Conservation (phyloP, 2,329 filamentous ascomycete species). For the Westerdykella sp. region DNA sequence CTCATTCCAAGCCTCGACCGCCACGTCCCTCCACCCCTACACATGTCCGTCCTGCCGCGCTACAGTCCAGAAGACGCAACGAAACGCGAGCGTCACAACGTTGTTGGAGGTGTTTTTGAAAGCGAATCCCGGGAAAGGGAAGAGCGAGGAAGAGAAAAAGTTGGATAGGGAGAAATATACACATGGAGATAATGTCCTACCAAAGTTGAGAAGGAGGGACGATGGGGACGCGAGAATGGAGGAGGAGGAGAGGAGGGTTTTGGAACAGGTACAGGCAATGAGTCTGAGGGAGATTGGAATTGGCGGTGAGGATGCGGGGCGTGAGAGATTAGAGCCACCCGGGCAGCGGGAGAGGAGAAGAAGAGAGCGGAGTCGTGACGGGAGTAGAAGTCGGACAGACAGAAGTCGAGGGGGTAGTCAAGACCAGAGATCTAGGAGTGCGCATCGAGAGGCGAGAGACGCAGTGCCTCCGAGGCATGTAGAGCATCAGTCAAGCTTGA, state of each 20-base stretch:
- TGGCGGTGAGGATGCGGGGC: constrained; percentile 38
- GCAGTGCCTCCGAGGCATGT: constrained; percentile 51
- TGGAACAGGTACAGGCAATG: constrained; percentile 66
- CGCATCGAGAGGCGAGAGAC: constrained; percentile 13
- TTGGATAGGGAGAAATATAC: constrained; percentile 72
- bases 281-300: constrained; percentile 65
- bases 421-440: constrained; percentile 20
- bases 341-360: constrained; percentile 21
- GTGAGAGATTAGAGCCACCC: constrained; percentile 21
- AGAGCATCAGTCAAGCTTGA: constrained; percentile 82
- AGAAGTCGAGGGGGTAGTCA: constrained; percentile 6
- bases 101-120: constrained; percentile 81
- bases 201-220: constrained; percentile 45
- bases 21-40: constrained; percentile 54
- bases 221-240: constrained; percentile 47
- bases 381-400: constrained; percentile 26
- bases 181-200: constrained; percentile 74
- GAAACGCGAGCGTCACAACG: constrained; percentile 85
- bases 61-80: constrained; percentile 74
- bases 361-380: constrained; percentile 36
- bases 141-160: constrained; percentile 64
- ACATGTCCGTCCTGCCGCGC: constrained; percentile 93
- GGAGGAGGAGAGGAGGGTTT: constrained; percentile 61
- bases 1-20: constrained; percentile 62
- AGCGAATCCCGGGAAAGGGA: constrained; percentile 69